Percentiles rank a stretch among this genome's conserved stretches.
These are phyloP conservation scores for Henckelia pumila DNA, from an alignment of 257 asterid species.

Conservation along the genomic window DNA sequence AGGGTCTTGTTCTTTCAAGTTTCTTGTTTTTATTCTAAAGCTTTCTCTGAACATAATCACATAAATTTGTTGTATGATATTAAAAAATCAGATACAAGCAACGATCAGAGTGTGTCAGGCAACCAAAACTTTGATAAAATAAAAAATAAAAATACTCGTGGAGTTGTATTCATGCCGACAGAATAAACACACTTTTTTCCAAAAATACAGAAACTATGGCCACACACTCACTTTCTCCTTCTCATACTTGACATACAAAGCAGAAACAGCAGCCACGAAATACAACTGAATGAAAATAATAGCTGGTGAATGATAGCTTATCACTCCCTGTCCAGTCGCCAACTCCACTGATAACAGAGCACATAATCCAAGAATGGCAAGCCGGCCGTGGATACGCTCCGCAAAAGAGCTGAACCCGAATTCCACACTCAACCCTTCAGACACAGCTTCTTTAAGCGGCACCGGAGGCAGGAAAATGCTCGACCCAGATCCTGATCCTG, in stretches of 20 bases:
- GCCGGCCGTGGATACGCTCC: conserved; percentile 78
- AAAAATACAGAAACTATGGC: conserved; percentile 36
- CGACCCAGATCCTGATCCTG: conserved; percentile 52
- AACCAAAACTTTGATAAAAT: too few relatives aligned
- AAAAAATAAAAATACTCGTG: too few relatives aligned
- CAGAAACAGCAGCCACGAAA: conserved; percentile 82
- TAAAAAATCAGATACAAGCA: not conserved
- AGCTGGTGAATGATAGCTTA: conserved; percentile 82
- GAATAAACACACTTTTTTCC: too few relatives aligned
- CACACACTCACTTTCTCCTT: conserved; percentile 79
- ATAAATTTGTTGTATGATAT: not conserved
- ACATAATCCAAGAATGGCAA: conserved; percentile 70
- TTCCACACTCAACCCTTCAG: conserved; percentile 76
- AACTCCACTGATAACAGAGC: conserved; percentile 85
- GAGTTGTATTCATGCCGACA: too few relatives aligned
- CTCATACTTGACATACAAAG: conserved; percentile 71
- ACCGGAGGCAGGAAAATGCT: conserved; percentile 80
- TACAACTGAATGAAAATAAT: conserved; percentile 75
- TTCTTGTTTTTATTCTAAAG: too few relatives aligned
- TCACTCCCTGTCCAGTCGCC: conserved; percentile 81
- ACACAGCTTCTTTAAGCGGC: conserved; percentile 58
- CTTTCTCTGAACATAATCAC: not conserved
- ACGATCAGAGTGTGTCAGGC: not conserved
- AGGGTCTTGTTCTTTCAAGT: too few relatives aligned
- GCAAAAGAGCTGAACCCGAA: conserved; percentile 91